Evolutionary conservation across 2,329 filamentous ascomycete species (phyloP), one percentile per base, ranked within the genome.

Genomic region (Colletotrichum sp.): DNA sequence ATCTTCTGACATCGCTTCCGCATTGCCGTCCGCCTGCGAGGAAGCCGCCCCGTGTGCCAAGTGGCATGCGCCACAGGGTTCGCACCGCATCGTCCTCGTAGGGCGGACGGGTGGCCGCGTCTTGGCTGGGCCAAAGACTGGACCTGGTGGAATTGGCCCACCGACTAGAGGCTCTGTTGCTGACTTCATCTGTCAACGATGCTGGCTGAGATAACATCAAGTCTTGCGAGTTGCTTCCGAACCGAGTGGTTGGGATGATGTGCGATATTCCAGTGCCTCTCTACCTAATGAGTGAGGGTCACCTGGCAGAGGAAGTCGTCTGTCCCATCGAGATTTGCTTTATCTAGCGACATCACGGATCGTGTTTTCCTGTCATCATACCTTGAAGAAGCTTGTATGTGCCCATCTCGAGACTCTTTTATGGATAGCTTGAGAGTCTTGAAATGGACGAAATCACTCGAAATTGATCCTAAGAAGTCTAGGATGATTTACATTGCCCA

Each of bases 41-140:
- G 34, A 68, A 55, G 43, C 70, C 43, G 43, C 43, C 43, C 56
- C 65, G 38, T 34, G 36, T 62, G 36, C 70, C 70, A 73, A 73
- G 64, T 58, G 38, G 65, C 65, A 36, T 75, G 61, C 55, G 70
- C 68, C 72, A 43, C 69, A 36, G 12, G 36, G 61, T 75, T 65
- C 52, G 38, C 68, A 32, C n/a, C 66, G 69, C 38, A 55, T 28
- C 28, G 60, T n/a, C 43, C 70, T 58, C 28, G 62, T 60, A 75
- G 56, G 70, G 70, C 73, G 62, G 70, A 28, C 70, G 24, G 64
- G 24, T 56, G 73, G 58, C 60, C n/a, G 52, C 71, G 38, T 64
- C 60, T 64, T 21, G 36, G 38, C 30, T 28, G 61, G 9, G 61
- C 61, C 36, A 38, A 38, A 64, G 32, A 34, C n/a, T 32, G 58